phyloP scores from a whole-genome alignment of 768 basidiomycete genomes.

The Holtermanniella nyarrowii region DNA sequence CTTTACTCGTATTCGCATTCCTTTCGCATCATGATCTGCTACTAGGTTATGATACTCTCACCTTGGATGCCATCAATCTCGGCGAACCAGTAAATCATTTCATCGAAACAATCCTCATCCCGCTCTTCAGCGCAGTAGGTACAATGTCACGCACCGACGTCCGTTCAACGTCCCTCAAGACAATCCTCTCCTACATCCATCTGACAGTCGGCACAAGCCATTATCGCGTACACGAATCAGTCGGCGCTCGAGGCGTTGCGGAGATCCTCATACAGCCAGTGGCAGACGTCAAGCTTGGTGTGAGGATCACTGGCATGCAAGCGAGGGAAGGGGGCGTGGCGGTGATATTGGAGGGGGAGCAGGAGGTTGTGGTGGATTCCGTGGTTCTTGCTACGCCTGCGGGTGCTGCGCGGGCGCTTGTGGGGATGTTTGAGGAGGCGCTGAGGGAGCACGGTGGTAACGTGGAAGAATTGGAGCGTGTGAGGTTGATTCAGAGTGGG shows the following conservation, averaged over 20 bases:
- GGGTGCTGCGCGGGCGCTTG: slow-evolving; percentile 50
- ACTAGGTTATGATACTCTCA: too few relatives aligned
- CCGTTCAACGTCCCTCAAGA: slow-evolving; percentile 52
- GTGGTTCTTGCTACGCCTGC: slow-evolving; percentile 68
- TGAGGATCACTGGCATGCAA: slow-evolving; percentile 12
- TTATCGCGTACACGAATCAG: slow-evolving; percentile 55
- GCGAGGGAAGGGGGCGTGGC: slow-evolving; percentile 1
- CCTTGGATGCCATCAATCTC: slow-evolving; percentile 48
- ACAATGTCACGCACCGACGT: slow-evolving; percentile 54
- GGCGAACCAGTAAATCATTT: slow-evolving; percentile 45
- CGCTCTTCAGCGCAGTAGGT: slow-evolving; percentile 63
- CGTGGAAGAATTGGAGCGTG: slow-evolving; percentile 4
- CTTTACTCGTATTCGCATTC: slow-evolving; percentile 29
- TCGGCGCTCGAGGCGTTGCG: slow-evolving; percentile 32
- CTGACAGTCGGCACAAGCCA: slow-evolving; percentile 58
- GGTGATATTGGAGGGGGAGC: slow-evolving; percentile 1
- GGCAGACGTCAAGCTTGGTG: slow-evolving; percentile 9
- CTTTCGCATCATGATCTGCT: slow-evolving; percentile 32
- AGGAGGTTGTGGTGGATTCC: slow-evolving; percentile 47
- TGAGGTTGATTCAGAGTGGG: slow-evolving; percentile 22
- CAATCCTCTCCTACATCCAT: slow-evolving; percentile 64
- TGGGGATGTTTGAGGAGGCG: slow-evolving; percentile 38
- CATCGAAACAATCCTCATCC: slow-evolving; percentile 50
- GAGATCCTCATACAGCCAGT: slow-evolving; percentile 8
- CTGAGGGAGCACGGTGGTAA: slow-evolving; percentile 4